Base-by-base conservation (phyloP, 1,284 basidiomycete species). In the Phylloporus sp. region DNA sequence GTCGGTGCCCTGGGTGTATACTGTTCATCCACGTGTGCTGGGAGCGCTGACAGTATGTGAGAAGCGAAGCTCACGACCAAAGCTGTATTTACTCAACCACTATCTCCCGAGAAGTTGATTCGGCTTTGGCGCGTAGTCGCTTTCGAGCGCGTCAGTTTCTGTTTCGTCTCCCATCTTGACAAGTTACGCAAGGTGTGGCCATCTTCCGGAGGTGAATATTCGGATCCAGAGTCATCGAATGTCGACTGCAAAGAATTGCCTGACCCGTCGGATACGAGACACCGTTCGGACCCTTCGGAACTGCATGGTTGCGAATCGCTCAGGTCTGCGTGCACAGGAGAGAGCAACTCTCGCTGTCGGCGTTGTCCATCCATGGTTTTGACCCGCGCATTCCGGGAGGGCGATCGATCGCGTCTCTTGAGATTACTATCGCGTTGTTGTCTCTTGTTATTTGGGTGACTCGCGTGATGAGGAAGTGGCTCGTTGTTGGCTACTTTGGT, bases 121-220 rank as follows among this genome's bases (percentile, higher is more conserved):
- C 64, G 69, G 60, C 61, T 58, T 17, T 64, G 75, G 23, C 68
- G 66, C 5, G 32, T 2, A 6, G 60, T 29, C 25, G 53, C 15
- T 27, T 58, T 68, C 1, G 57, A 49, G 29, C 62, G 66, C 6
- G 12, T 58, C 58, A 60, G 70, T 39, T 70, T 71, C 8, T 37
- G 25, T 37, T 58, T 71, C n/a, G 49, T 35, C 27, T 66, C 67
- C 58, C 69, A 59, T 35, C 53, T 68, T 27, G 59, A 62, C 17
- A 35, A 75, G 68, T 15, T 49, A 12, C 43, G 65, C 2, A 62
- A 17, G 23, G 20, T 60, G 10, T 66, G 63, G n/a, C 47, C 59
- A 43, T 70, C 66, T 41, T 75, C 74, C 41, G 73, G 66, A n/a
- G 74, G 72, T 23, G 77, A 82, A 61, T 78, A 76, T 53, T 78